phyloP scores from a whole-genome alignment of 208 protist genomes.

The Angomonas deanei region DNA sequence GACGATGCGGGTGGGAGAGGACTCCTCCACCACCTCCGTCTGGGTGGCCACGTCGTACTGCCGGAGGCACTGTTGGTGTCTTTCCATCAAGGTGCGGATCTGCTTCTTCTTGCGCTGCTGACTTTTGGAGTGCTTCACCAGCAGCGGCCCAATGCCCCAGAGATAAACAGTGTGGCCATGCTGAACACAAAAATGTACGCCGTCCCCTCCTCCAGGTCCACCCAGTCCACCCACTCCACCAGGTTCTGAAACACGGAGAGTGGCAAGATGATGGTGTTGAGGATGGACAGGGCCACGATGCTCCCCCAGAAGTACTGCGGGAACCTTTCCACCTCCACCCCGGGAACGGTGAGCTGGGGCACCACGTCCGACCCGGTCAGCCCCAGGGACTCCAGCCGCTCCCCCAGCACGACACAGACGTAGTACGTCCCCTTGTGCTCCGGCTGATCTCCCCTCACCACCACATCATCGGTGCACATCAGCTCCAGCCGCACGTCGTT shows the following conservation, averaged over 20 bases:
- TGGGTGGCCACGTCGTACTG: conserved; percentile 37
- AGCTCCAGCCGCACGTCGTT: conserved; percentile 20
- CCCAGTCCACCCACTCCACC: conserved; percentile 22
- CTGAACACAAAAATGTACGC: conserved; percentile 63
- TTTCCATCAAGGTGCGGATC: conserved; percentile 32
- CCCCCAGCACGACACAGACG: conserved; percentile 30
- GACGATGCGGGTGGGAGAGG: background rate
- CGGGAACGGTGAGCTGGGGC: conserved; percentile 21
- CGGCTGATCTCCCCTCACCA: conserved; percentile 27
- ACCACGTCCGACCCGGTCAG: conserved; percentile 35
- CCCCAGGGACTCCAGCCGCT: conserved; percentile 12
- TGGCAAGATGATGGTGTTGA: conserved; percentile 45
- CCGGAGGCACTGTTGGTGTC: conserved; percentile 18
- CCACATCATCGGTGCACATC: conserved; percentile 17
- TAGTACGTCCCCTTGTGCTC: conserved; percentile 16
- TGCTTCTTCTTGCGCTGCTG: conserved; percentile 22
- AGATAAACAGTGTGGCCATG: conserved; percentile 23
- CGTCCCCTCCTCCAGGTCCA: conserved; percentile 25
- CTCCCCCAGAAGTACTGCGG: conserved; percentile 35
- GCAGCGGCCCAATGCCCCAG: conserved; percentile 34
- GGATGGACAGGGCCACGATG: conserved; percentile 30
- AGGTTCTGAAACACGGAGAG: conserved; percentile 46
- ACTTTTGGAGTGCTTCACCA: conserved; percentile 29
- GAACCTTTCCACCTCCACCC: conserved; percentile 27
- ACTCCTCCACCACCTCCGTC: conserved; percentile 18